Base-by-base conservation (phyloP, 2,329 filamentous ascomycete species). In the Botrytis deweyae region DNA sequence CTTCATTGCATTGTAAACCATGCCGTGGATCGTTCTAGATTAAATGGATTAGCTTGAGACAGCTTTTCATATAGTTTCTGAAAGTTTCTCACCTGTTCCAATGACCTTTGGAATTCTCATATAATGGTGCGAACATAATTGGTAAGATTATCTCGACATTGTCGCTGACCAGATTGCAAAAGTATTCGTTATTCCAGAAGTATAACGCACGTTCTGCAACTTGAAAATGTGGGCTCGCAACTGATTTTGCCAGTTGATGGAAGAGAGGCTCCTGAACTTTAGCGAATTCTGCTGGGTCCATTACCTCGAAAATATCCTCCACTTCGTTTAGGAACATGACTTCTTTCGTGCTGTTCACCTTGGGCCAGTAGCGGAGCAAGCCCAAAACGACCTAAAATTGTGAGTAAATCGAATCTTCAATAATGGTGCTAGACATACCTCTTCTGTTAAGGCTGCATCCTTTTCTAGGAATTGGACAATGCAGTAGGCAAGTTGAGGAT, bases 121-220 rank as follows among this genome's bases (percentile, higher is more conserved):
- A 99, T 44, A 99, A 87, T 3, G 96, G 95, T 40, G 95, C 95
- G 84, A 99, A 99, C 96, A 99, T 99, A 82, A 99, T 99, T 5
- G 96, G 96, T 63, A 99, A 87, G 79, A 99, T 99, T 65, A 97
- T 95, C 81, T 98, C 95, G 72, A 99, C 96, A 80, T 99, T 99
- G 84, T 99, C 96, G 85, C 95, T 98, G 78, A 99, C 96, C 74
- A 99, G 87, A 81, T 98, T 99, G 87, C 96, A 99, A 85, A 99
- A 99, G 83, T 99, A 99, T 83, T 99, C 96, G 81, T 99, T 99
- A 87, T 99, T 99, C 96, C 96, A 99, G 86, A 99, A 99, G 85
- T 99, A 99, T 42, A 99, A 88, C 8, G 96, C 96, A 77, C 96
- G 91, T 85, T 99, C 96, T 29, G 96, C 96, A 74, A 99, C 96